These are phyloP conservation scores for Globisporangium okanoganense DNA, from an alignment of 352 stramenopile genomes.

Conservation along the genomic window DNA sequence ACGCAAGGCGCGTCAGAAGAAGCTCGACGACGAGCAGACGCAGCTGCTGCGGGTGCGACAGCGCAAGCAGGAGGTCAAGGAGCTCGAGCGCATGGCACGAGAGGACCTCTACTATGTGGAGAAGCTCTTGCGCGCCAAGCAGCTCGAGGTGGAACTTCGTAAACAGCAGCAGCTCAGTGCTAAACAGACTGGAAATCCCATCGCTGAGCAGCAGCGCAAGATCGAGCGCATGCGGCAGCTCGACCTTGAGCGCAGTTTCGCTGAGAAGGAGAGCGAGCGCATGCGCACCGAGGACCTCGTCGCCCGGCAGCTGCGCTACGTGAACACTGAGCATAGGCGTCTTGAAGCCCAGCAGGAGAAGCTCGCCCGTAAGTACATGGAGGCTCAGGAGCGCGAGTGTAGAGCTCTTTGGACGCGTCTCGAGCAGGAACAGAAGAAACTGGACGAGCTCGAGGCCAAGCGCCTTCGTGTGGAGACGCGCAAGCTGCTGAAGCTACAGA, in stretches of 20 bases:
- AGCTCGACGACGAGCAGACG: slow-evolving; percentile 19
- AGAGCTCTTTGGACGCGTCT: slow-evolving; percentile 30
- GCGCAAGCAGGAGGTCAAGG: slow-evolving; percentile 24
- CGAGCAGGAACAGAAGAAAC: slow-evolving; percentile 18
- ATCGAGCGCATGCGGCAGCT: slow-evolving; percentile 43
- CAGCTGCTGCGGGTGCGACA: slow-evolving; percentile 26
- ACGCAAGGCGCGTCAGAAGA: slow-evolving; percentile 18
- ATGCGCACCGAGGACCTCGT: slow-evolving; percentile 56
- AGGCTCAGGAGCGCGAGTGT: slow-evolving; percentile 35
- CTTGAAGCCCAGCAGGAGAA: slow-evolving; percentile 32
- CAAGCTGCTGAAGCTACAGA: slow-evolving; percentile 25
- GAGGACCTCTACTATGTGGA: slow-evolving; percentile 60
- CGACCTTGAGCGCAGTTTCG: slow-evolving; percentile 33
- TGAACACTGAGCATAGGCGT: slow-evolving; percentile 28
- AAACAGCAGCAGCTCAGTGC: slow-evolving; percentile 17
- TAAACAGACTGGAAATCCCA: slow-evolving; percentile 20
- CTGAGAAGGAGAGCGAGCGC: slow-evolving; percentile 22
- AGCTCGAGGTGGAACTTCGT: slow-evolving; percentile 10
- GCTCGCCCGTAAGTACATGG: slow-evolving; percentile 38
- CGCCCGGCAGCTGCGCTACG: slow-evolving; percentile 35
- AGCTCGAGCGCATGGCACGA: slow-evolving; percentile 37
- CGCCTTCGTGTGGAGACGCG: slow-evolving; percentile 29
- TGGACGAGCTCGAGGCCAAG: slow-evolving; percentile 30
- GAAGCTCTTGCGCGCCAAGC: slow-evolving; percentile 36
- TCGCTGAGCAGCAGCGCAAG: slow-evolving; percentile 40